These are phyloP conservation scores for Albifimbria verrucaria DNA, from an alignment of 2,329 filamentous ascomycete genomes.

Conservation along the genomic window DNA sequence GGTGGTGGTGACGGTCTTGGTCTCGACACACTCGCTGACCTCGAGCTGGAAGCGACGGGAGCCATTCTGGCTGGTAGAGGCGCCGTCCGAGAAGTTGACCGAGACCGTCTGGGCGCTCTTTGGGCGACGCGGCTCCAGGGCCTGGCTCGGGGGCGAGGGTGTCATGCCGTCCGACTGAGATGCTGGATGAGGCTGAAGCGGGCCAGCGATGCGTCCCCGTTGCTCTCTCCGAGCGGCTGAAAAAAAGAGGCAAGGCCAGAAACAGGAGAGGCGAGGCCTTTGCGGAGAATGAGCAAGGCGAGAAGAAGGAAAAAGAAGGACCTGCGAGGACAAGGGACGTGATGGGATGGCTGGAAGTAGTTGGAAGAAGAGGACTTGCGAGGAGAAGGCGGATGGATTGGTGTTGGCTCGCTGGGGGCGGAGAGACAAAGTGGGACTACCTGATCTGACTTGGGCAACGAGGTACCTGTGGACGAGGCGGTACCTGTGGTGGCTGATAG, in stretches of 20 bases:
- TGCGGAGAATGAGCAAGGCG: not conserved
- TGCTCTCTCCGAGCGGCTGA: not conserved
- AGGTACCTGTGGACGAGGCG: not conserved
- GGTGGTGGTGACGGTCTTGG: conserved; percentile 79
- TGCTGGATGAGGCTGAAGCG: not conserved
- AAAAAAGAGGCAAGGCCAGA: not conserved
- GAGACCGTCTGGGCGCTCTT: conserved; percentile 38
- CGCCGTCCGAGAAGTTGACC: conserved; percentile 44
- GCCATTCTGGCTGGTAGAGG: conserved; percentile 23
- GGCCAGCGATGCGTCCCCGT: not conserved
- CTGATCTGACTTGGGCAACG: not conserved
- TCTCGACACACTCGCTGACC: conserved; percentile 63
- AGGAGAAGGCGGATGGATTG: not conserved
- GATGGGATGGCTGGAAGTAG: not conserved
- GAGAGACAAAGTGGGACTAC: not conserved
- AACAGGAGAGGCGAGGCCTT: not conserved
- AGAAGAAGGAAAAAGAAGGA: not conserved
- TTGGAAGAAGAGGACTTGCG: not conserved
- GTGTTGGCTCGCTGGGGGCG: not conserved
- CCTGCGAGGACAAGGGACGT: not conserved
- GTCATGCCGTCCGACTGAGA: conserved; percentile 29
- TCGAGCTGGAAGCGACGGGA: conserved; percentile 49
- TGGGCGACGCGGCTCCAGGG: conserved; percentile 31
- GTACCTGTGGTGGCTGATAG: not conserved
- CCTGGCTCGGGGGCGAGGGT: conserved; percentile 34